These are phyloP conservation scores for Taphrina confusa DNA, from an alignment of 1,139 yeast species.

Conservation along the genomic window DNA sequence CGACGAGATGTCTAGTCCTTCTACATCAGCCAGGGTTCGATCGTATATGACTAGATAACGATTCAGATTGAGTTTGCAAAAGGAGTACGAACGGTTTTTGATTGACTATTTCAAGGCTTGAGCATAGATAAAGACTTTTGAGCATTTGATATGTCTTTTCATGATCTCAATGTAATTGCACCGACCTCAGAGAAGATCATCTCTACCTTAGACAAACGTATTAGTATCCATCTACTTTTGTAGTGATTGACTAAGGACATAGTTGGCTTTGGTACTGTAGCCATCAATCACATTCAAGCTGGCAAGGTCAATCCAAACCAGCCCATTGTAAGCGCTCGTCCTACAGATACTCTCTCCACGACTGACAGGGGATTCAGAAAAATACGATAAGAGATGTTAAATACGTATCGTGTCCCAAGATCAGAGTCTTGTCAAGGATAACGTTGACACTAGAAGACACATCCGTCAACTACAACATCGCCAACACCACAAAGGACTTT, in stretches of 20 bases:
- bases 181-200: constrained; percentile 4
- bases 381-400: too few species aligned
- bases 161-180: constrained; percentile 17
- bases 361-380: too few species aligned
- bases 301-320: constrained; percentile 17
- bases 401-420: too few species aligned
- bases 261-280: constrained; percentile 25
- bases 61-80: too few species aligned
- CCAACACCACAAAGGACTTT: constrained; percentile 48
- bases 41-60: too few species aligned
- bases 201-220: constrained; percentile 8
- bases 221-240: not conserved
- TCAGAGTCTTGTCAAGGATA: constrained; percentile 12
- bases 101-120: too few species aligned
- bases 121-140: too few species aligned
- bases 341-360: not conserved
- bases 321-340: not conserved
- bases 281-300: constrained; percentile 17
- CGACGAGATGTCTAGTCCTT: too few species aligned
- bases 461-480: constrained; percentile 18
- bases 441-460: constrained; percentile 28
- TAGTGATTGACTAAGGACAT: not conserved
- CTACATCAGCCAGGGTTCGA: too few species aligned
- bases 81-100: too few species aligned
- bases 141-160: constrained; percentile 28